Base-by-base conservation (phyloP, 495 filamentous ascomycete genomes). In the Chaetomium cochliodes region DNA sequence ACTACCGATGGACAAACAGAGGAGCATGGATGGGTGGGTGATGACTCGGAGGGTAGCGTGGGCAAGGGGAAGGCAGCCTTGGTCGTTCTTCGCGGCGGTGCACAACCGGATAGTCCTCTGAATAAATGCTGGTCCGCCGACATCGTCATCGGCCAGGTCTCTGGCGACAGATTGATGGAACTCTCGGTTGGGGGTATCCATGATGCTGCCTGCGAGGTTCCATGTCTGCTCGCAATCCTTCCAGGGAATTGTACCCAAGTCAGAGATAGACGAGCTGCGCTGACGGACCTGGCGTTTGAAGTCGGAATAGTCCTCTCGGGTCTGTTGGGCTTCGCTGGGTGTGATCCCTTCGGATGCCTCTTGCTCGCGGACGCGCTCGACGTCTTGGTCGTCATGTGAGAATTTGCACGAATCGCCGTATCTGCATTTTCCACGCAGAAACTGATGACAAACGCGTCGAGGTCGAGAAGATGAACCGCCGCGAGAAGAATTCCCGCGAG, bases 121-220 rank as follows among this genome's bases (percentile, higher is more conserved):
- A 13, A 67, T 26, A 13, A 41, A 28, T 0, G 18, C 3, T 0
- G 26, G 55, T 3, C 65, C 65, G 16, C 60, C 60, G 6, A 60
- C 12, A 0, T 64, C 61, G 23, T 67, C 60, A 18, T 67, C 61
- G 9, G 61, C 65, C 23, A 67, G 56, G 20, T 67, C 65, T 28
- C 60, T 26, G n/a, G 55, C 60, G 25, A 60, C 7, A 2, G 49
- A 53, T 9, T 63, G 65, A 12, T 63, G 65, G 7, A 41, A 23
- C 12, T 67, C 55, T 16, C 54, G 47, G 37, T 26, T 58, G 16
- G 5, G 23, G 3, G 30, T 9, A 9, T 44, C 26, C 50, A 67
- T 13, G 26, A 67, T 51, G 3, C 20, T 41, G 33, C 15, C 15
- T 3, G 47, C 65, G 4, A 30, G 54, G 2, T 13, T 25, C 65